phyloP scores from a whole-genome alignment of 768 basidiomycete species.

The Leccinum ochraceum region DNA sequence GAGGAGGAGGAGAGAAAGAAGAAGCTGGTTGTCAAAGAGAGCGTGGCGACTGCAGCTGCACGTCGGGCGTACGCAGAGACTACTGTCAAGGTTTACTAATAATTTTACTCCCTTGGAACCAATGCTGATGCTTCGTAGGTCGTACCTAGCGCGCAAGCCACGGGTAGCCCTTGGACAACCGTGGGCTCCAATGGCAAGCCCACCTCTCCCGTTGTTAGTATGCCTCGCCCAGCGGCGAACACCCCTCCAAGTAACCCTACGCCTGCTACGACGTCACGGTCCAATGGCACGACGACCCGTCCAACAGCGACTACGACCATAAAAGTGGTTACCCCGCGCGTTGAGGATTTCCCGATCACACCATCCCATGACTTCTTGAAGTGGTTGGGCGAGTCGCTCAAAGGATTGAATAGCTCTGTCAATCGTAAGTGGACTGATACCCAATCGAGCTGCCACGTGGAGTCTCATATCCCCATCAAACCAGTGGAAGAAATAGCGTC shows the following conservation, averaged over 20 bases:
- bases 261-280: constrained; percentile 36
- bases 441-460: constrained; percentile 3
- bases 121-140: constrained; percentile 30
- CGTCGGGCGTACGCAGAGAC: constrained; percentile 80
- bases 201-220: constrained; percentile 26
- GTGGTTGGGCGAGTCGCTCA: constrained; percentile 86
- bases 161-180: constrained; percentile 78
- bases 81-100: constrained; percentile 61
- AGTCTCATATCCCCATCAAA: constrained; percentile 22
- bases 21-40: constrained; percentile 63
- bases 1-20: constrained; percentile 94
- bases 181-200: constrained; percentile 79
- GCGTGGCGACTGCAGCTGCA: constrained; percentile 51
- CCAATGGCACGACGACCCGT: constrained; percentile 40
- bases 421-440: constrained; percentile 44
- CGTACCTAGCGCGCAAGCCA: constrained; percentile 31
- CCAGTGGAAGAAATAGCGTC: constrained; percentile 94
- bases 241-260: constrained; percentile 30
- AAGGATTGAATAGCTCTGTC: constrained; percentile 60
- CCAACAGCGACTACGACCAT: constrained; percentile 39
- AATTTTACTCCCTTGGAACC: not conserved
- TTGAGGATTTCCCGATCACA: constrained; percentile 62
- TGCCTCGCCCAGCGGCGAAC: constrained; percentile 38
- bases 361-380: constrained; percentile 91
- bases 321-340: constrained; percentile 37